Evolutionary conservation across 176 grass and related monocot species (phyloP), one percentile per base, ranked within the genome.

Genomic region (Zea luxurians): DNA sequence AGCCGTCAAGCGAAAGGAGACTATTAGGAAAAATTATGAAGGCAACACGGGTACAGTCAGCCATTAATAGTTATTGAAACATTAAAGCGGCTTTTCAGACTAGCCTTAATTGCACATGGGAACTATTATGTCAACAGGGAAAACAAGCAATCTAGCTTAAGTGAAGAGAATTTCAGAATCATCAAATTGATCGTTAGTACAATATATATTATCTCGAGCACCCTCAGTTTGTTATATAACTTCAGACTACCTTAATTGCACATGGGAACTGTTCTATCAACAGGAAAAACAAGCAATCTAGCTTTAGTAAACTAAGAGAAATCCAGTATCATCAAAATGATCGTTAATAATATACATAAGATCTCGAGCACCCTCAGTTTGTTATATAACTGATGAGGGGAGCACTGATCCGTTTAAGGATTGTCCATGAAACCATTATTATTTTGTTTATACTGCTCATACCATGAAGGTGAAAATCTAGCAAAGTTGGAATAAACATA

Each of bases 91-190:
- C 0, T 17, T 55, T 55, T 6, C 61, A 46, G 10, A 70, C 9
- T 61, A 68, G 63, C 38, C 70, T 53, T 59, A 41, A 52, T 18
- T 37, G 13, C 5, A 2, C 13, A 46, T 37, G 53, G 42, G 67
- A 81, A 74, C 20, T 70, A 48, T 52, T 65, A 2, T 10, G 20
- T 71, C 27, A 77, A 60, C 18, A 70, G n/a, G 15, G 12, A 45
- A 65, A 54, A 43, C 27, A 77, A 43, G 16, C 0, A 68, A 64
- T 65, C 48, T 47, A 66, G 15, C 4, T 65, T 21, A 4, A 54
- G 57, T 15, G 4, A 46, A 37, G 13, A n/a, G n/a, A 21, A 43
- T 54, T 54, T 3, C 59, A 71, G 8, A 10, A 13, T n/a, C 17
- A 13, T 17, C 60, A 64, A 52, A 37, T 35, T 80, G 2, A 8